Evolutionary conservation across 1,284 basidiomycete species (phyloP), one percentile per base, ranked within the genome.

Genomic region (Lentinula novae-zelandiae): DNA sequence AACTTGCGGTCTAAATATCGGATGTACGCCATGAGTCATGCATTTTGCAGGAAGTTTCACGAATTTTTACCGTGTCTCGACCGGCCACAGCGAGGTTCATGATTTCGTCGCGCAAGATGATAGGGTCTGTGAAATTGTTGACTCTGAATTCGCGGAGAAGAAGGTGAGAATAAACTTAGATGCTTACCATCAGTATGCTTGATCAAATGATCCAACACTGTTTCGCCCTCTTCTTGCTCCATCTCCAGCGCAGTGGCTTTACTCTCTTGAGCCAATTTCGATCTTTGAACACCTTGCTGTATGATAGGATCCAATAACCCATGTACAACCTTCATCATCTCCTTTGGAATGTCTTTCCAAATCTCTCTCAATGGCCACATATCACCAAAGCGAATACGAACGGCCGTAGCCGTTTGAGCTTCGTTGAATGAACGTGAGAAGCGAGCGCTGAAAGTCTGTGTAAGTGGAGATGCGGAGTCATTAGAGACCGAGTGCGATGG

Each of bases 281-380:
- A 73, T 51, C 69, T 71, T 46, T 65, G 63, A 7, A 77, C 58
- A 6, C 75, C 75, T 38, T 69, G 66, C 13, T 60, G 62, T 44
- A 79, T 34, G 50, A 79, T 75, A 1, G 76, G 76, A 7, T 75
- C 69, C 31, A 78, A 67, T 61, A 74, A 76, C 1, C 57, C 66
- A 50, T 73, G 65, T 0, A 78, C 66, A 22, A 69, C 62, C 6
- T 63, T 62, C 74, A 75, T 76, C 46, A 71, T 67, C 36, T 70
- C 68, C 49, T 69, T 67, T 2, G 73, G 70, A 46, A 68, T 66
- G 60, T 78, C 75, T 20, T 68, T 67, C 70, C 72, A 75, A 49
- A 76, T 72, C 64, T 79, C 77, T 5, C 64, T 51, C 9, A 79
- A 61, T 0, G 75, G 75, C 76, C 76, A 79, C 46, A 71, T 60